A percentile compares a stretch with the other conserved stretches of the same genome.
Evolutionary conservation across 768 basidiomycete genomes (phyloP).

Genomic region (Rhodotorula paludigena): DNA sequence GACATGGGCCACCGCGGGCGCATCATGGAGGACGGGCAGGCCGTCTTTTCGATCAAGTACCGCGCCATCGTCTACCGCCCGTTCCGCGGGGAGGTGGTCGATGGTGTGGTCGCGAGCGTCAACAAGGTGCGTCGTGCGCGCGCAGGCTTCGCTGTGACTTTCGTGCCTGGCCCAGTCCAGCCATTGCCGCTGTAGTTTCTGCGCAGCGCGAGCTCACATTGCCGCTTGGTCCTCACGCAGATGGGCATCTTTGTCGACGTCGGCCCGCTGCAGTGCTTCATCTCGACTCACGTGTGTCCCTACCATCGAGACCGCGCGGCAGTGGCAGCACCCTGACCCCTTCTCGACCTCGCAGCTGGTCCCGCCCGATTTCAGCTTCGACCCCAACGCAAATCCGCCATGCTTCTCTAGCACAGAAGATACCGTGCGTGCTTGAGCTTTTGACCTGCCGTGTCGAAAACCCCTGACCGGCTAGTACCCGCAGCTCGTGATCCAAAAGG

Average conservation of each 20-base stretch:
- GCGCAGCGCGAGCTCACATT: background rate
- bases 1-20: constrained; percentile 35
- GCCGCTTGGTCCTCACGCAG: constrained; percentile 49
- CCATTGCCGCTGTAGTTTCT: background rate
- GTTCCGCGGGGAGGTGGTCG: constrained; percentile 98
- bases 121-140: constrained; percentile 65
- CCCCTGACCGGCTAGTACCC: background rate
- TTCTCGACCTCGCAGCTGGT: constrained; percentile 60
- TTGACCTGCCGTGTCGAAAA: background rate
- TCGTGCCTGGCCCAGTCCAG: background rate
- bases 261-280: constrained; percentile 87
- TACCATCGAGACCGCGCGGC: too few relatives aligned
- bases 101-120: constrained; percentile 90
- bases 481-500: constrained; percentile 65
- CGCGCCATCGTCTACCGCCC: constrained; percentile 98
- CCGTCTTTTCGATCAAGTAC: constrained; percentile 90
- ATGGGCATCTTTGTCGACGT: constrained; percentile 99
- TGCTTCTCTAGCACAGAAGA: constrained; percentile 81
- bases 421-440: constrained; percentile 55
- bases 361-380: constrained; percentile 87
- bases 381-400: constrained; percentile 94
- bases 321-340: background rate
- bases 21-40: constrained; percentile 59
- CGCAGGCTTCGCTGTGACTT: background rate
- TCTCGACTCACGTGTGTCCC: constrained; percentile 77